Percentiles rank a stretch among this genome's conserved stretches.
These are phyloP conservation scores for Collybia sordida DNA, from an alignment of 768 basidiomycete species.

Conservation along the genomic window DNA sequence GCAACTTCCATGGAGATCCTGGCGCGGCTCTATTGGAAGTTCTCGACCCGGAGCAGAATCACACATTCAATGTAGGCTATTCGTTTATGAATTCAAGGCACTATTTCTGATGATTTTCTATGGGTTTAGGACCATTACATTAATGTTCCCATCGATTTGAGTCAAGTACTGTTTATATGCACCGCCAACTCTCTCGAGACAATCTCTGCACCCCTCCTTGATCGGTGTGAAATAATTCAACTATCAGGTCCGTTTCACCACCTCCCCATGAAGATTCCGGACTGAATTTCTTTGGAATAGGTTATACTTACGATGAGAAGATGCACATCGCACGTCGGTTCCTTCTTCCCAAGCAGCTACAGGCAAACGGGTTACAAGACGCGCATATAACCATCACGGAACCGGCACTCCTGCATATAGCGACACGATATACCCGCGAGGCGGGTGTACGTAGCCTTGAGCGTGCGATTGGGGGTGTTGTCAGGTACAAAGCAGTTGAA, in stretches of 20 bases:
- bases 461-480: conserved; percentile 83
- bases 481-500: conserved; percentile 90
- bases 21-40: conserved; percentile 89
- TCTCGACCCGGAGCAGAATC: conserved; percentile 92
- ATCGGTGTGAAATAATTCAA: conserved; percentile 87
- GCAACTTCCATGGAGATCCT: conserved; percentile 90
- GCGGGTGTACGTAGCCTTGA: conserved; percentile 93
- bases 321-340: conserved; percentile 85
- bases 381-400: conserved; percentile 66
- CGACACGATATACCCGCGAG: conserved; percentile 83
- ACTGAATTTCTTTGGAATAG: conserved; percentile 24
- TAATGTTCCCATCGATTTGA: conserved; percentile 85
- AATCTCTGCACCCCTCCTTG: conserved; percentile 83
- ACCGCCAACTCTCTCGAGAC: conserved; percentile 90
- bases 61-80: conserved; percentile 66
- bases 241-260: conserved; percentile 53
- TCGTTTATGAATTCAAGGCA: background rate
- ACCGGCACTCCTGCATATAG: conserved; percentile 67
- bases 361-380: conserved; percentile 69
- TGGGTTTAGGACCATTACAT: conserved; percentile 80
- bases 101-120: background rate
- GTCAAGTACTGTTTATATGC: conserved; percentile 88
- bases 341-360: conserved; percentile 86
- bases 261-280: background rate
- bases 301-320: conserved; percentile 91